phyloP scores from a whole-genome alignment of 2,329 filamentous ascomycete species.

The Onygena corvina region DNA sequence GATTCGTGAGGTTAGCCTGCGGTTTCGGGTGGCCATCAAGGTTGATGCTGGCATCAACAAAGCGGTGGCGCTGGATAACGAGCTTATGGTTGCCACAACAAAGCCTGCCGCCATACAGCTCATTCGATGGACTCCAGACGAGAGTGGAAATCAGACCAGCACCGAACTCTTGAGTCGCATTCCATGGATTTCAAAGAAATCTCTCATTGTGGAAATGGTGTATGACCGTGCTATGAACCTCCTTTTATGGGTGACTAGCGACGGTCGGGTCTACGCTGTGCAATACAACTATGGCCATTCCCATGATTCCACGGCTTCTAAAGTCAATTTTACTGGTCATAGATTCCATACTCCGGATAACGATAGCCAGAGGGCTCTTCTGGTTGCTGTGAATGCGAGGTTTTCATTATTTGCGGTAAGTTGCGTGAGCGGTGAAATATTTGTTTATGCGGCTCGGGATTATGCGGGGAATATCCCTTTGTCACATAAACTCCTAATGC shows the following conservation, averaged over 20 bases:
- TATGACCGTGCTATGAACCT: slow-evolving; percentile 95
- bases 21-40: slow-evolving; percentile 95
- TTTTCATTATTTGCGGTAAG: slow-evolving; percentile 89
- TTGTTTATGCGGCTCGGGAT: slow-evolving; percentile 85
- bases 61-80: slow-evolving; percentile 79
- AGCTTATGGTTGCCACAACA: slow-evolving; percentile 78
- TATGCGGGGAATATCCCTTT: slow-evolving; percentile 84
- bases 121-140: slow-evolving; percentile 86
- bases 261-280: slow-evolving; percentile 81
- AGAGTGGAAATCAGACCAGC: slow-evolving; percentile 67
- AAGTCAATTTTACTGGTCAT: slow-evolving; percentile 73
- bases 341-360: slow-evolving; percentile 69
- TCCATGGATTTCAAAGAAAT: slow-evolving; percentile 70
- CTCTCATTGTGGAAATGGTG: slow-evolving; percentile 68
- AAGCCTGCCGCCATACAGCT: slow-evolving; percentile 94
- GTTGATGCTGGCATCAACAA: slow-evolving; percentile 89
- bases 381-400: slow-evolving; percentile 77
- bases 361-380: slow-evolving; percentile 50
- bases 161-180: slow-evolving; percentile 84
- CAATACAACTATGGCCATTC: slow-evolving; percentile 48
- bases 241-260: slow-evolving; percentile 78
- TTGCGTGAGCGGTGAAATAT: slow-evolving; percentile 64
- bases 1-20: slow-evolving; percentile 73
- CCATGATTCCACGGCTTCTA: slow-evolving; percentile 38
- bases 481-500: slow-evolving; percentile 64